Evolutionary conservation across 2,329 filamentous ascomycete species (phyloP), one percentile per base, ranked within the genome.

Genomic region (Thermochaetoides dissita): DNA sequence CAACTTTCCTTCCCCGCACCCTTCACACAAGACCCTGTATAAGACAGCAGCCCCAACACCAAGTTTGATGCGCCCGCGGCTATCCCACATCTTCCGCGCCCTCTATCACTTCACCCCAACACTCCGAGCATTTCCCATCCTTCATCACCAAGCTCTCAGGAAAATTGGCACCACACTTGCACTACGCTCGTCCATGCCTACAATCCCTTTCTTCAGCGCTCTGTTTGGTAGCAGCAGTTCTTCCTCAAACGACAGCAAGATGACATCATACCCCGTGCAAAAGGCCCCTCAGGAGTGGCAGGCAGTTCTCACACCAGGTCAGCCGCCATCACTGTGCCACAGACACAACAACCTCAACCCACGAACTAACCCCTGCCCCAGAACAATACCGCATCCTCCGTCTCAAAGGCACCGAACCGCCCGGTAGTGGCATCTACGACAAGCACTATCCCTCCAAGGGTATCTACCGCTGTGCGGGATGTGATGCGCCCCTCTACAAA

Each of bases 371-470:
- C 31, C 10, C 41, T n/a, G 9, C 7, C 34, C 8, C 54, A 94
- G 89, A 95, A 57, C 91, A 98, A 72, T 98, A 96, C 69, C 84
- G 85, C 50, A 74, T 98, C 57, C 77, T 98, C 42, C 82, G 91
- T 49, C 68, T 93, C 60, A 89, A 95, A 62, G 91, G 88, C 54
- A 98, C 91, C 37, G 93, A 98, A 60, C 64, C 75, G 2, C 76
- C 89, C 10, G 79, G 76, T 52, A 79, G 81, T 6, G 88, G 89
- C 55, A 76, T 81, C 60, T 95, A 83, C 60, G 81, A 98, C 67
- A 86, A 89, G 61, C 87, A 95, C 68, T 74, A 79, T 58, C 79
- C 87, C 1, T 63, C 71, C 0, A 58, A 72, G 6, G 93, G 91
- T 44, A 74, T 86, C 42, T 98, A 96, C 67, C 79, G 72, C 37